These are phyloP conservation scores for Metschnikowia matae DNA, from an alignment of 805 yeast genomes.

Conservation along the genomic window DNA sequence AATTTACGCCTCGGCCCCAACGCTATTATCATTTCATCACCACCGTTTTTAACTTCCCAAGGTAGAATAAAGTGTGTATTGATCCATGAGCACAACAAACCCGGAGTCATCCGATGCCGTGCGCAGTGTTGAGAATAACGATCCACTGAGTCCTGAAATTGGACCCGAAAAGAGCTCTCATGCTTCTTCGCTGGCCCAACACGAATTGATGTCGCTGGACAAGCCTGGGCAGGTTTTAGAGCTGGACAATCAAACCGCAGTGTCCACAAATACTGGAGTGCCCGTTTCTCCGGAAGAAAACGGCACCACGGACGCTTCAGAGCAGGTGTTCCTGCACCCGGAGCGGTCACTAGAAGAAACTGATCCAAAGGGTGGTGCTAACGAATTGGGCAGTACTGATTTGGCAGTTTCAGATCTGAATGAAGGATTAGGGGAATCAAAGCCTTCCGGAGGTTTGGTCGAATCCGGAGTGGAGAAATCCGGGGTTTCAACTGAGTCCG, in stretches of 20 bases:
- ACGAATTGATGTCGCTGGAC: background rate
- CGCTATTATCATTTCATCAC: background rate
- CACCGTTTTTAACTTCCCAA: background rate
- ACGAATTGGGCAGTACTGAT: background rate
- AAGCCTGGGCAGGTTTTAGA: no score
- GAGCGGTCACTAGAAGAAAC: background rate
- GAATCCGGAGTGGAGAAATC: no score
- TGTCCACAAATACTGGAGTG: background rate
- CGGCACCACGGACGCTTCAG: background rate
- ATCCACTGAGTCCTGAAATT: background rate
- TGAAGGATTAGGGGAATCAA: no score
- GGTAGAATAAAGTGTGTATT: background rate
- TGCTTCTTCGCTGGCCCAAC: no score
- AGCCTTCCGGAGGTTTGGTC: no score
- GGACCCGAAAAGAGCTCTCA: background rate
- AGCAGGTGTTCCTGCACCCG: background rate
- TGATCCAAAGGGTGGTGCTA: background rate
- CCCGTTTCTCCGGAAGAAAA: slow-evolving; percentile 4
- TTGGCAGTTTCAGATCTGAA: no score
- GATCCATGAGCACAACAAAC: background rate
- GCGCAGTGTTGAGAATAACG: background rate
- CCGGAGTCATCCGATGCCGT: background rate
- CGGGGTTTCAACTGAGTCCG: no score
- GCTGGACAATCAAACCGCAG: no score
- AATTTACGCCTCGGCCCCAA: background rate